These are phyloP conservation scores for Skeletonema grethae DNA, from an alignment of 108 stramenopile genomes.

Conservation along the genomic window DNA sequence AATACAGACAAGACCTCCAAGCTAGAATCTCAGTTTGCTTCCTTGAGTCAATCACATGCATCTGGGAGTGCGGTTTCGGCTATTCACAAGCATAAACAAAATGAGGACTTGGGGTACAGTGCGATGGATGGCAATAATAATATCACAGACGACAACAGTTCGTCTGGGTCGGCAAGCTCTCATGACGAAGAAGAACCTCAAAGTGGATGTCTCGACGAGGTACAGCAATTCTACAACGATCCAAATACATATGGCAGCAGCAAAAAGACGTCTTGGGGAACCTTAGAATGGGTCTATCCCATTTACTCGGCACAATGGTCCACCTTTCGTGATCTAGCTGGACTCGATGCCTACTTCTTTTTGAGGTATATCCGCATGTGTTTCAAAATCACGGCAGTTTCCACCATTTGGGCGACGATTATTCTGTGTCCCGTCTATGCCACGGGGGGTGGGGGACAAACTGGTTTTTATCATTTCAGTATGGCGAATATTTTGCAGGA, in stretches of 20 bases:
- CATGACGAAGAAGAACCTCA: neutral
- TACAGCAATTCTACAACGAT: neutral
- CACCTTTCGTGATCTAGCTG: constrained; percentile 53
- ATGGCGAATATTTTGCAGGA: constrained; percentile 75
- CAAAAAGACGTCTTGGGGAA: neutral
- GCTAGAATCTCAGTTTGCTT: neutral
- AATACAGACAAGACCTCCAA: neutral
- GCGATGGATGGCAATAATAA: neutral
- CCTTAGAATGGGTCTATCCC: constrained; percentile 37
- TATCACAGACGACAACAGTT: neutral
- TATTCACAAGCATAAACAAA: neutral
- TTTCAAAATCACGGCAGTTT: constrained; percentile 77
- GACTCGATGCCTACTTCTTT: constrained; percentile 93
- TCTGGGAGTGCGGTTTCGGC: neutral
- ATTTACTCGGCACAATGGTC: constrained; percentile 46
- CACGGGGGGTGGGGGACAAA: constrained; percentile 62
- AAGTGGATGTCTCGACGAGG: neutral
- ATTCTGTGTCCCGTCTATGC: constrained; percentile 77
- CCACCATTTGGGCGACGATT: constrained; percentile 76
- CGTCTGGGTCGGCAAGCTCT: constrained; percentile 7
- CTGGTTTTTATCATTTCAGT: constrained; percentile 84
- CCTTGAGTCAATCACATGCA: neutral
- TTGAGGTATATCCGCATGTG: constrained; percentile 87
- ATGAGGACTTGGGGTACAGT: neutral
- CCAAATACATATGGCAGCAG: neutral